Evolutionary conservation across 2,329 filamentous ascomycete species (phyloP).

Genomic region (Scedosporium minutisporum): DNA sequence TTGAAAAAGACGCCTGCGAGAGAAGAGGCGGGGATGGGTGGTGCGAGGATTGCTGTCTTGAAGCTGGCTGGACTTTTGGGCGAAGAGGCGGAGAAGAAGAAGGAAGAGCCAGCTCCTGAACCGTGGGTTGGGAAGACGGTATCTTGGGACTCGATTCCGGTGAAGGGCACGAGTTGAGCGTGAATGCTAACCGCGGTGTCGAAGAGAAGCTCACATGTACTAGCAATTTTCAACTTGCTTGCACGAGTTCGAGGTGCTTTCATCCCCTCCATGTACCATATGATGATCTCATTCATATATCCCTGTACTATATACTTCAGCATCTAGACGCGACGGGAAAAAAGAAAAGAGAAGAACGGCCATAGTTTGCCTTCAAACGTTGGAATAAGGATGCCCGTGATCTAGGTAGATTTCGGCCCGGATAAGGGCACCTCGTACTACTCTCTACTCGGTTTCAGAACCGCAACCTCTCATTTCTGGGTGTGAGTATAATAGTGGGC

Average conservation of each 20-base stretch:
- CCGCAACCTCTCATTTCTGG: not conserved
- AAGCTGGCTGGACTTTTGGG: constrained; percentile 28
- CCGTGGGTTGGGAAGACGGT: constrained; percentile 20
- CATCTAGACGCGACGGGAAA: no score
- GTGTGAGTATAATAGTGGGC: not conserved
- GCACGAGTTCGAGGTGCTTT: no score
- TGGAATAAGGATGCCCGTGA: no score
- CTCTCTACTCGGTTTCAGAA: not conserved
- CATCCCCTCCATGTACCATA: no score
- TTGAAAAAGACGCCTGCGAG: constrained; percentile 10
- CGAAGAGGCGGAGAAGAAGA: not conserved
- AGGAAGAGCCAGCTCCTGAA: constrained; percentile 20
- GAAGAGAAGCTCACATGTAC: no score
- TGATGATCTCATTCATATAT: no score
- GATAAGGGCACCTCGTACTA: not conserved
- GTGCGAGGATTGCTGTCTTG: constrained; percentile 27
- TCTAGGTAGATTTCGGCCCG: no score
- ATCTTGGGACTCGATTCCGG: constrained; percentile 16
- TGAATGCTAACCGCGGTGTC: not conserved
- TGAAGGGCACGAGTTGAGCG: not conserved
- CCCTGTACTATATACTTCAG: no score
- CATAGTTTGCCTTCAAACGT: no score
- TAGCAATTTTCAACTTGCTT: no score
- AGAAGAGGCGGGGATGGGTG: constrained; percentile 28
- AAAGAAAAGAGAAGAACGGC: no score